phyloP scores from a whole-genome alignment of 495 filamentous ascomycete genomes.

The Niebla homalea region DNA sequence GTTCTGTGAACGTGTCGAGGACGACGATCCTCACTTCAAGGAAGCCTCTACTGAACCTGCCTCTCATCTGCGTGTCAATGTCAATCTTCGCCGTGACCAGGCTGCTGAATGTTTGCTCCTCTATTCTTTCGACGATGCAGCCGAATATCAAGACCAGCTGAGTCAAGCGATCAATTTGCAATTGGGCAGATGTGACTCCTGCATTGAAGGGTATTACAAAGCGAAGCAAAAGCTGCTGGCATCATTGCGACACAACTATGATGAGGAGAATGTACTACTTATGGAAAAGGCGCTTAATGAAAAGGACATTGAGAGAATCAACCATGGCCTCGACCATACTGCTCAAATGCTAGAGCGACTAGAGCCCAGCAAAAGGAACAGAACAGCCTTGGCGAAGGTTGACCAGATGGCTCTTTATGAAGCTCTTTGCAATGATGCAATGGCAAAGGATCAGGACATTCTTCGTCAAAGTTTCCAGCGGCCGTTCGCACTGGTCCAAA shows the following conservation, averaged over 20 bases:
- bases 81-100: slow-evolving; percentile 36
- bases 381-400: slow-evolving; percentile 34
- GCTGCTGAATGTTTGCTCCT: slow-evolving; percentile 53
- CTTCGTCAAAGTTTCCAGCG: slow-evolving; percentile 52
- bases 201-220: slow-evolving; percentile 69
- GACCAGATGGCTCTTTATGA: slow-evolving; percentile 51
- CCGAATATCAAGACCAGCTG: slow-evolving; percentile 45
- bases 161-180: slow-evolving; percentile 36
- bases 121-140: slow-evolving; percentile 51
- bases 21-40: neutral
- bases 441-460: slow-evolving; percentile 39
- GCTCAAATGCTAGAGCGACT: slow-evolving; percentile 33
- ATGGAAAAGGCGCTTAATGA: slow-evolving; percentile 43
- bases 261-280: slow-evolving; percentile 46
- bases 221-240: slow-evolving; percentile 49
- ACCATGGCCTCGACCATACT: slow-evolving; percentile 37
- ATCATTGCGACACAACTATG: slow-evolving; percentile 43
- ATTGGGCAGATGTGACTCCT: slow-evolving; percentile 62
- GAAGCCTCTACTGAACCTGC: neutral
- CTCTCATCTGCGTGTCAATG: slow-evolving; percentile 23
- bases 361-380: slow-evolving; percentile 33
- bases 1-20: slow-evolving; percentile 9
- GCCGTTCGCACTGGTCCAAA: slow-evolving; percentile 65
- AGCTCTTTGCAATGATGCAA: slow-evolving; percentile 46
- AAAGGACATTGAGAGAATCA: slow-evolving; percentile 50